Evolutionary conservation across 768 basidiomycete genomes (phyloP), one percentile per base, ranked within the genome.

Genomic region (Kwoniella europaea): DNA sequence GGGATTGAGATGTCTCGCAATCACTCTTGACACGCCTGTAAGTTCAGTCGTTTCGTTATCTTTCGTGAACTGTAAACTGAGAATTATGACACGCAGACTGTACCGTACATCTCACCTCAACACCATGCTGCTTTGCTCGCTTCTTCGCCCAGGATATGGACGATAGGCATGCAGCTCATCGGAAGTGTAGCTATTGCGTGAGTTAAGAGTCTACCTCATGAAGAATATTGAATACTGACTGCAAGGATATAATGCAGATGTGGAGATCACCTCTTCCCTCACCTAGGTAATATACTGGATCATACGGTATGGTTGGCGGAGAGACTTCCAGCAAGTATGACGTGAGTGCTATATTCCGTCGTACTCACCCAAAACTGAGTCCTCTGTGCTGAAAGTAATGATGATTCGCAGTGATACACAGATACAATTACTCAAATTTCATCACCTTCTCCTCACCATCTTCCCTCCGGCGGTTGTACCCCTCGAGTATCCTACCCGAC

Each of bases 251-350:
- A 44, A 27, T 13, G 22, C 52, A 80, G 80, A 2, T 76, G 79
- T 62, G 80, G 76, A 15, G 81, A 82, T 44, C 80, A 79, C 61
- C 70, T 84, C 12, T 67, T 83, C 35, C 82, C 82, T 20, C 78
- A 82, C 64, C 69, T 81, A 16, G 74, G 76, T 13, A 62, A 68
- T 44, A 78, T 84, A 50, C 60, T 82, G 22, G 82, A 83, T 24
- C 80, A 82, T 66, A 74, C 74, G 15, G 72, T 82, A 20, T 82
- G 75, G 73, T 74, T 84, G 2, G 53, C 76, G 10, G 83, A 84
- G 67, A 41, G 59, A 13, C 22, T 76, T 1, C 75, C 79, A 1
- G 20, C 43, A 10, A 66, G 56, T 43, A 67, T 73, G 62, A 65
- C 50, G 80, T 81, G 57, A 66, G 79, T 68, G 2, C 27, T 10